Base-by-base conservation (phyloP, 371 early-diverging fungal species). In the Rhizopus microsporus region DNA sequence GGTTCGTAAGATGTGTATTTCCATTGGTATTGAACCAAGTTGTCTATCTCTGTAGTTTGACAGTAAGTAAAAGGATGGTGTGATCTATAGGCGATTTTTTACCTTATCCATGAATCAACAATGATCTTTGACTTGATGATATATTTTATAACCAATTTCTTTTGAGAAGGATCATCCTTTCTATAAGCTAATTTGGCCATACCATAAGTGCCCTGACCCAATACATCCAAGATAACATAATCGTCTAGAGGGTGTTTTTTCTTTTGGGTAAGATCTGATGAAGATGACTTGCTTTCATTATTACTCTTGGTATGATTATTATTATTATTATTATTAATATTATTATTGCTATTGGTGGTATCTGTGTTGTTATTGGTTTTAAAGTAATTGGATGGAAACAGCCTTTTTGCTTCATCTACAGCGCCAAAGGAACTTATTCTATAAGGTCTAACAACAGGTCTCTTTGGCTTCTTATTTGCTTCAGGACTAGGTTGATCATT, bases 171-270 rank as follows among this genome's bases (percentile, higher is more conserved):
- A 67, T 84, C 82, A n/a, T 74, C 69, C 49, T 71, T 71, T 33
- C 64, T 50, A 45, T 69, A 68, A 7, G 74, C 85, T 15, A 85
- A 62, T 47, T 82, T 80, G 5, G 86, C 89, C 46, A 72, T 75
- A 2, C 88, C 87, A 66, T 88, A 88, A 5, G 90, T 81, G 16
- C 90, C 89, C 55, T 87, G 80, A 16, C 90, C 90, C 6, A 89
- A 47, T 0, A 72, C 61, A 38, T 77, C 76, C 7, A 83, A 49
- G 38, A 85, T 77, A 2, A 79, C 76, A 67, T 80, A 89, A 47
- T 88, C 84, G 37, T 72, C 72, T 9, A 75, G 33, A 0, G 67
- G 62, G 43, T 71, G 66, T 17, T 48, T 49, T 12, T 65, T 60
- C 4, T 12, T 15, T 4, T 33, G 32, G 65, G 68, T 37, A 58